Base-by-base conservation (phyloP, 768 basidiomycete species). In the Suillus variegatus region DNA sequence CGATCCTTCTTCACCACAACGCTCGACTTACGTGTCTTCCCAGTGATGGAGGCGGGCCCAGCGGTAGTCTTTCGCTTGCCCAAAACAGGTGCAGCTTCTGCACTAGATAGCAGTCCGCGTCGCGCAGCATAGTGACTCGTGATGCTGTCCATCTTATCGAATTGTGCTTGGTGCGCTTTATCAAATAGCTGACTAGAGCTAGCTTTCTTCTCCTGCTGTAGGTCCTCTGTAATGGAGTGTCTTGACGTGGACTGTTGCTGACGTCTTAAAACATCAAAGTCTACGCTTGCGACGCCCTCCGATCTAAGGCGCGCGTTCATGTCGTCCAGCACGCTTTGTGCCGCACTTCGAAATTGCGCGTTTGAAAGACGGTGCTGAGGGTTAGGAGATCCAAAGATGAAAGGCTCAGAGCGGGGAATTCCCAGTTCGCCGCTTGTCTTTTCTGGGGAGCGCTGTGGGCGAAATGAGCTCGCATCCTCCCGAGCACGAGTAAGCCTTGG, bases 131-230 rank as follows among this genome's bases (percentile, higher is more conserved):
- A 85, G 66, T 85, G 84, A 13, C 71, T 79, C 13, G 79, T 83
- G 71, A 93, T 93, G 8, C 89, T 88, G 68, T 91, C 90, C 92
- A 94, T 94, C 81, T 86, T 89, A 63, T 77, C 77, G 72, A 93
- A 93, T 64, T 85, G 84, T 43, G 83, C 81, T 63, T 88, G 83
- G 70, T 94, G 92, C 32, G 80, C 72, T 70, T 83, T 85, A 25
- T 88, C 84, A 71, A 93, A 85, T 56, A 81, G 71, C 62, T 74
- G 75, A 36, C 70, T 66, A 57, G 28, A 28, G 4, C 61, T 6
- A 72, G 74, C 64, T 74, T 80, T 60, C 74, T 73, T 44, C n/a
- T 54, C 28, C 22, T 51, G 69, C 60, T 66, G 63, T 40, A 28
- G 58, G 12, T 43, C 46, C 7, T 63, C 58, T 28, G 47, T 22